Conservation (phyloP, 345 rosid species). For the Aurinia saxatilis region DNA sequence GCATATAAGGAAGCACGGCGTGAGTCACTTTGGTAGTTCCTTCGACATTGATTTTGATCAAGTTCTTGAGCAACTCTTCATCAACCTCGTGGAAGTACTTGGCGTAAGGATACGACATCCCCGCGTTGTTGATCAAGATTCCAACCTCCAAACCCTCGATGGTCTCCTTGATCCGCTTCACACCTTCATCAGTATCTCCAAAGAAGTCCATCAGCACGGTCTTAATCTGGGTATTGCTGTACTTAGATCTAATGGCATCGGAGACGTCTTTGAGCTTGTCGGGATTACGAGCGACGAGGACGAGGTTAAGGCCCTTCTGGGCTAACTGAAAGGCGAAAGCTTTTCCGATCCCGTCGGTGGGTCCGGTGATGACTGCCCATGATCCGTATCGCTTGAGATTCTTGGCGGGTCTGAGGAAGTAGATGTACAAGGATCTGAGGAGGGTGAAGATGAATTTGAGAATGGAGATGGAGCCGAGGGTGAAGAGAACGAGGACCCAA, state of each 20-base stretch:
- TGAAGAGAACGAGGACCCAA: conserved; percentile 48
- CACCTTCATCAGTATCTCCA: conserved; percentile 79
- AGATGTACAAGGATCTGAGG: conserved; percentile 67
- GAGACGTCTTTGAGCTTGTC: conserved; percentile 65
- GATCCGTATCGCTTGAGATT: conserved; percentile 85
- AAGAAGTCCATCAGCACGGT: conserved; percentile 75
- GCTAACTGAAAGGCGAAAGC: conserved; percentile 82
- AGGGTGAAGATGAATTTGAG: conserved; percentile 35
- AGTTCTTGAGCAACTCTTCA: conserved; percentile 45
- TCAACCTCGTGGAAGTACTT: conserved; percentile 93
- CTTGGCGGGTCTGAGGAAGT: conserved; percentile 76
- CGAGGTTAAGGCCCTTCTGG: conserved; percentile 65
- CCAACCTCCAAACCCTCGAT: conserved; percentile 79
- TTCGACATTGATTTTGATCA: conserved; percentile 79
- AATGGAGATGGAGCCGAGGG: conserved; percentile 50
- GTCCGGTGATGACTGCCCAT: conserved; percentile 91
- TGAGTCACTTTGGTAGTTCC: conserved; percentile 91
- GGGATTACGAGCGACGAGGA: conserved; percentile 74
- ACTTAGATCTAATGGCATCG: conserved; percentile 46
- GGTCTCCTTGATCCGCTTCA: conserved; percentile 48
- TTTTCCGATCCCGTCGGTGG: conserved; percentile 93
- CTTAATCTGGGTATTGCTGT: conserved; percentile 44
- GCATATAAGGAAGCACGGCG: conserved; percentile 74
- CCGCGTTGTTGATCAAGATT: conserved; percentile 77
- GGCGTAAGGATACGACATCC: conserved; percentile 88